phyloP scores from a whole-genome alignment of 148 eudicot species.

The Rhododendron mucronatum region DNA sequence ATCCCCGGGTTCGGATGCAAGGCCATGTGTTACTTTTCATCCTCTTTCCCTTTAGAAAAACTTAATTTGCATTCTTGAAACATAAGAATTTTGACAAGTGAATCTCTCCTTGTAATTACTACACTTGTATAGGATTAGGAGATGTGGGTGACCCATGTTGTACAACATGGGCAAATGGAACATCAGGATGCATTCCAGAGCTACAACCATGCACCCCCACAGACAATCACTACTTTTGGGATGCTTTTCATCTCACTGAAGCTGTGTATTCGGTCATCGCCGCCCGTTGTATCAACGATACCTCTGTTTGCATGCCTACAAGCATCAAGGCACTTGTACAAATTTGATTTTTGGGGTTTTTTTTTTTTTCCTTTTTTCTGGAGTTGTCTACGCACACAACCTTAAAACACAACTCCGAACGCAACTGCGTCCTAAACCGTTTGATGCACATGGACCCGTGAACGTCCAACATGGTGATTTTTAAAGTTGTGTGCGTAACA shows the following conservation, averaged over 20 bases:
- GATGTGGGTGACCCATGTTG: constrained; percentile 49
- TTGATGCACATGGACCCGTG: no score
- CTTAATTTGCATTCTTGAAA: not conserved
- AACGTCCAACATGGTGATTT: no score
- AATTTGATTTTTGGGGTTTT: not conserved
- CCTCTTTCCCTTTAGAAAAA: not conserved
- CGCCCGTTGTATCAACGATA: constrained; percentile 24
- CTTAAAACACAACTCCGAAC: no score
- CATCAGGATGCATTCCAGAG: constrained; percentile 34
- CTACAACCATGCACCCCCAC: constrained; percentile 30
- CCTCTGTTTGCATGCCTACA: constrained; percentile 21
- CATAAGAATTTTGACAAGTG: not conserved
- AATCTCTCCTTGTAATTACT: not conserved
- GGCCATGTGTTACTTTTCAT: not conserved
- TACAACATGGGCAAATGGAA: constrained; percentile 33
- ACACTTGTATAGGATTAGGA: constrained; percentile 30
- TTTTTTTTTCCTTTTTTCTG: no score
- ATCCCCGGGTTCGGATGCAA: not conserved
- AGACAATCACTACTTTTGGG: constrained; percentile 44
- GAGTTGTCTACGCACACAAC: no score
- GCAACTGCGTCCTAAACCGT: no score
- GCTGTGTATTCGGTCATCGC: constrained; percentile 25
- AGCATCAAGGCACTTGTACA: constrained; percentile 25
- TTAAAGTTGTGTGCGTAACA: no score
- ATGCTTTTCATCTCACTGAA: constrained; percentile 55